Conservation (phyloP, 805 yeast genomes). For the Saccharomyces kudriavzevii region DNA sequence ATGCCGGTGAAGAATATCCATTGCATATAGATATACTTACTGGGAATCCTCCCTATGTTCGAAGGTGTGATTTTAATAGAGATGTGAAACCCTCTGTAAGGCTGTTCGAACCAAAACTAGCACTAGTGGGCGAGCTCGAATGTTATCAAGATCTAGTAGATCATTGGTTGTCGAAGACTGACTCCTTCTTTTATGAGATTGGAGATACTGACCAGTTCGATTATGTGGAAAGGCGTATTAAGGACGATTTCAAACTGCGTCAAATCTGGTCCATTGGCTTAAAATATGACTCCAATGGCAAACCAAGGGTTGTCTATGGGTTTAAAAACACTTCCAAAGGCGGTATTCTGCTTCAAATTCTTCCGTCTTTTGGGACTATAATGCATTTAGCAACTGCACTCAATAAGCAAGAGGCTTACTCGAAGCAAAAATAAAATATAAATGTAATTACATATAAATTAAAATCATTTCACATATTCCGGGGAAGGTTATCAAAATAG, state of each 20-base stretch:
- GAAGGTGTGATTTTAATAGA: constrained; percentile 17
- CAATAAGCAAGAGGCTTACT: not conserved
- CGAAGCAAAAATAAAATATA: not conserved
- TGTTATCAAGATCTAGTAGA: constrained; percentile 53
- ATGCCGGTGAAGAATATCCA: constrained; percentile 3
- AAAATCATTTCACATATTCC: not conserved
- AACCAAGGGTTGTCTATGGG: constrained; percentile 57
- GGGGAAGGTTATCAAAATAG: not conserved
- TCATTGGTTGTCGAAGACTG: constrained; percentile 34
- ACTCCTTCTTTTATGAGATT: constrained; percentile 68
- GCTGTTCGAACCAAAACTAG: constrained; percentile 64
- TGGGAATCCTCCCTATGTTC: constrained; percentile 89
- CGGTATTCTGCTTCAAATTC: constrained; percentile 8
- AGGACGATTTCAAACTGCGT: constrained; percentile 8
- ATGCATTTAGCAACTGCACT: constrained; percentile 1
- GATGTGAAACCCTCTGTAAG: constrained; percentile 61
- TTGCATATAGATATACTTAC: constrained; percentile 44
- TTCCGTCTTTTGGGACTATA: constrained; percentile 7
- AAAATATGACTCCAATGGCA: constrained; percentile 42
- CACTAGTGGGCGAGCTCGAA: constrained; percentile 70
- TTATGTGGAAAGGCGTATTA: constrained; percentile 26
- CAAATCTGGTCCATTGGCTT: constrained; percentile 44
- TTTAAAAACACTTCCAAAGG: constrained; percentile 33
- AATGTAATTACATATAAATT: not conserved
- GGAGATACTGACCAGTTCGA: constrained; percentile 55